Base-by-base conservation (phyloP, 768 basidiomycete species). In the Neoboletus brunneissimus region DNA sequence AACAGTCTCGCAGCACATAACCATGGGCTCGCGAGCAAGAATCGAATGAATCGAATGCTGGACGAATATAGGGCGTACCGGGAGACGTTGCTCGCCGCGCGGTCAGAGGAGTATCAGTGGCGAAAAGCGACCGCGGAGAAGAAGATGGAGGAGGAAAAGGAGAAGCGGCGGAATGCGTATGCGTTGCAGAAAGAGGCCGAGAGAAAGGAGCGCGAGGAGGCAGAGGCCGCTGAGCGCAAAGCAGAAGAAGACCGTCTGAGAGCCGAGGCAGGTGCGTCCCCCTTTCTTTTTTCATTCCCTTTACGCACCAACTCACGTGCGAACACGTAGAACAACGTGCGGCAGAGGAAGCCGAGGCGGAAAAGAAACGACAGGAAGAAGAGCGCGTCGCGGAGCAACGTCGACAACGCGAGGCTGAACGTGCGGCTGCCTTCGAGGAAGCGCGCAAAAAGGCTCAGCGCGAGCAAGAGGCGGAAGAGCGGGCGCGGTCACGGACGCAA, bases 131-230 rank as follows among this genome's bases (percentile, higher is more conserved):
- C 0, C 15, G 88, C 93, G 3, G 64, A 73, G 61, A 77, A 73
- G 71, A 93, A 87, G 79, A 84, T 94, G 52, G 86, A 84, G 57
- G 86, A 90, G 67, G 94, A 95, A 77, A 95, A 94, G 79, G 79
- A 80, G 46, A 88, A 86, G 78, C 78, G 87, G 61, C 77, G 77
- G 57, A 78, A 78, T 60, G 75, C 77, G 56, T 75, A 84, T 60
- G 86, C 82, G 65, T 87, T 84, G 68, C 80, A 88, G 72, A 73
- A 43, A 35, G 84, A 81, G 62, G 73, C 70, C 37, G 79, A 80
- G 61, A 77, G 74, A 50, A 59, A 62, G 15, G 45, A 54, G 40
- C 60, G 56, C n/a, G 68, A 71, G 40, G 69, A 71, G 59, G 66
- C 53, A 0, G 61, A 68, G 29, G 63, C 54, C 1, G 55, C 62